Evolutionary conservation across 2,329 filamentous ascomycete genomes (phyloP).

Genomic region (Pestalotiopsis fici): DNA sequence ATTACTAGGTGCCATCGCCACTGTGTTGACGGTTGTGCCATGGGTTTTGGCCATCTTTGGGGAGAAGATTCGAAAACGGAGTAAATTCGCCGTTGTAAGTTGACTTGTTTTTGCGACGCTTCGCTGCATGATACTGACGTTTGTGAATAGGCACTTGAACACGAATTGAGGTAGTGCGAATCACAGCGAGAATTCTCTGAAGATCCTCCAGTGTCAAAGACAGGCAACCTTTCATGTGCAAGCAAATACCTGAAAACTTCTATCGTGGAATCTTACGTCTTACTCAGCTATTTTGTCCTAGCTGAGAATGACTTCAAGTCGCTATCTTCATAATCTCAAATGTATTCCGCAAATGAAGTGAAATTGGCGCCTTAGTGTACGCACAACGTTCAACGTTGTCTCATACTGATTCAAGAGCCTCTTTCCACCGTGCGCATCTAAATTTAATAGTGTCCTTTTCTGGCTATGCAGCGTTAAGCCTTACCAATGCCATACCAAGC

Average conservation of each 20-base stretch:
- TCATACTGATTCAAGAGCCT: too few relatives aligned
- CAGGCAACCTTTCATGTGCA: neutral
- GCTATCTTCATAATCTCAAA: too few relatives aligned
- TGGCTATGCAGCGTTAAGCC: too few relatives aligned
- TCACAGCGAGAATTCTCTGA: neutral
- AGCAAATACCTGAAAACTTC: neutral
- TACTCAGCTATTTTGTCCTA: neutral
- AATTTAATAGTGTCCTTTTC: too few relatives aligned
- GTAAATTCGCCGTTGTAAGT: constrained; percentile 71
- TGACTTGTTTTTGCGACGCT: neutral
- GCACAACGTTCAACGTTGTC: too few relatives aligned
- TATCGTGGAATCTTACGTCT: neutral
- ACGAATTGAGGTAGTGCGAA: neutral
- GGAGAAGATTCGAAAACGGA: constrained; percentile 71
- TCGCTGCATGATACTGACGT: neutral
- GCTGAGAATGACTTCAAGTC: too few relatives aligned
- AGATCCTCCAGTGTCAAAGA: neutral
- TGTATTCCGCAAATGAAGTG: too few relatives aligned
- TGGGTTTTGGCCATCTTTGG: constrained; percentile 85
- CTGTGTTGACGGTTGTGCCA: constrained; percentile 74
- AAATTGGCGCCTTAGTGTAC: too few relatives aligned
- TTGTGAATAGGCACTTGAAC: neutral
- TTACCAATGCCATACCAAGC: too few relatives aligned
- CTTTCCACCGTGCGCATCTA: too few relatives aligned
- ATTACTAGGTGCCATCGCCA: constrained; percentile 73